Base-by-base conservation (phyloP, 139 green algal genomes). In the Haematococcus sp. region DNA sequence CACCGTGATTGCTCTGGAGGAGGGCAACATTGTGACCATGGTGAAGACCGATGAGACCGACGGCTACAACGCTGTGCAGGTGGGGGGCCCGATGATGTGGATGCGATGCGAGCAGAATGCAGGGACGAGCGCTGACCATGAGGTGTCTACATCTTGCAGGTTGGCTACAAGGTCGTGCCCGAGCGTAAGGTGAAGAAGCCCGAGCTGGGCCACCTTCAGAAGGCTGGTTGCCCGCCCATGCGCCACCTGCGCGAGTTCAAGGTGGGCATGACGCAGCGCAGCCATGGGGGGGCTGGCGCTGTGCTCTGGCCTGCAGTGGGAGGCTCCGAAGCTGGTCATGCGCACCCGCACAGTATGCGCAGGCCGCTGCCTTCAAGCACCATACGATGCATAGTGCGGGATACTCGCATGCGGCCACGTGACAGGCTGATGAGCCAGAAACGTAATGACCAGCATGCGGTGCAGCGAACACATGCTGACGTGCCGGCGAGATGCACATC, bases 1-100 rank as follows among this genome's bases (percentile, higher is more conserved):
- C 35, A 98, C 96, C 35, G 92, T 99, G 1, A 95, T 98, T 66
- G 92, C 88, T 1, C 76, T 98, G 30, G 90, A 95, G 74, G 78
- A 90, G 31, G 92, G 93, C 55, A 99, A 98, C 80, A 78, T 94
- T 22, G 95, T 99, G 3, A 97, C 96, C 15, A 81, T 87, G 79
- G 77, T 99, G 17, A 98, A 98, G 82, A 98, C 92, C 1, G 32
- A 71, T 20, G 95, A 94, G 22, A 96, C 85, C 28, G 91, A 98
- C 76, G 95, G 95, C 46, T 99, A 99, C 84, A 88, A 89, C 44
- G 93, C 95, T 1, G 91, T 99, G 34, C 87, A 88, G 66, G 66
- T 72, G 32, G n/a, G 59, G 19, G n/a, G 54, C 22, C 11, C 22
- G 17, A 11, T 20, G 54, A 9, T 61, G 5, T 60, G 52, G 20